Conservation (phyloP, 1,139 yeast genomes). For the Saccharomyces hybrid region DNA sequence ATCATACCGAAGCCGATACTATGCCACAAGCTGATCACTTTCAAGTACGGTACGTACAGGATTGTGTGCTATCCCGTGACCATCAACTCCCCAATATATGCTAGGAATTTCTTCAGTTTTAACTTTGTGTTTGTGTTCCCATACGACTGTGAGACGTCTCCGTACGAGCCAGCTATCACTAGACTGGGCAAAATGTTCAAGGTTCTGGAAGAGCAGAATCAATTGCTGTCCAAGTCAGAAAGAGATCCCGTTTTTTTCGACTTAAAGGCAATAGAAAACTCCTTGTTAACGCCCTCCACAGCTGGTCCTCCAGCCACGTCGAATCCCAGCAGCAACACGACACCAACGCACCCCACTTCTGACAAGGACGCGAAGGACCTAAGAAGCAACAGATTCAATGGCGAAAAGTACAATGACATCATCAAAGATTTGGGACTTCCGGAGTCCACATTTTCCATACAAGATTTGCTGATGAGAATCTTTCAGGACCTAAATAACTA, state of each 20-base stretch:
- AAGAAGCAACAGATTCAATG: not conserved
- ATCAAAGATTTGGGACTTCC: slow-evolving; percentile 23
- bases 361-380: slow-evolving; percentile 6
- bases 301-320: not conserved
- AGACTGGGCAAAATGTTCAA: slow-evolving; percentile 84
- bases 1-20: slow-evolving; percentile 89
- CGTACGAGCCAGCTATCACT: slow-evolving; percentile 78
- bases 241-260: slow-evolving; percentile 32
- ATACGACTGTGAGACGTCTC: slow-evolving; percentile 71
- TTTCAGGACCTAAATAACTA: slow-evolving; percentile 90
- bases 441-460: slow-evolving; percentile 52
- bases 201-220: slow-evolving; percentile 85
- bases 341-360: not conserved
- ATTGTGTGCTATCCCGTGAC: slow-evolving; percentile 90
- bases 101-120: slow-evolving; percentile 86
- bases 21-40: slow-evolving; percentile 72
- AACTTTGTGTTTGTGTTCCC: slow-evolving; percentile 89
- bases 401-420: slow-evolving; percentile 18
- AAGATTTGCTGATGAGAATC: slow-evolving; percentile 77
- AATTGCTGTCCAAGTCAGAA: slow-evolving; percentile 53
- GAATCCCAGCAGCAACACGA: not conserved
- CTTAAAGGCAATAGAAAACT: slow-evolving; percentile 1
- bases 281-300: not conserved
- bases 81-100: slow-evolving; percentile 65
- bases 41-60: slow-evolving; percentile 62